phyloP scores from a whole-genome alignment of 2,329 filamentous ascomycete species.

The Canariomyces notabilis region DNA sequence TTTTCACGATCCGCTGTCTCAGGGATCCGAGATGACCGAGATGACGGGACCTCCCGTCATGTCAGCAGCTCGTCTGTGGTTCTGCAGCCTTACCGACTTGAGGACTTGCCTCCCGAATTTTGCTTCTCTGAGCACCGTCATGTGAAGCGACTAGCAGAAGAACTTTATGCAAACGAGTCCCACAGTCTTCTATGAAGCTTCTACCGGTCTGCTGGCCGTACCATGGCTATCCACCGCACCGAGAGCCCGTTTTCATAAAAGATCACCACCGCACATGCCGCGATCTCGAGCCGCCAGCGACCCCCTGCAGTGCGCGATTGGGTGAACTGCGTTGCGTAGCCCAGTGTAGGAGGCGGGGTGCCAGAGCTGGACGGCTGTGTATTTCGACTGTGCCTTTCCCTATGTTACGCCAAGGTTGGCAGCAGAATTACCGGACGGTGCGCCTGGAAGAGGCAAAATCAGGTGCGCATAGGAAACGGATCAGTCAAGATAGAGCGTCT shows the following conservation, averaged over 20 bases:
- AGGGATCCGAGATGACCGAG: constrained; percentile 8
- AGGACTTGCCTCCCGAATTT: not conserved
- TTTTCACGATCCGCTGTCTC: constrained; percentile 3
- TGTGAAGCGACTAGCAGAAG: not conserved
- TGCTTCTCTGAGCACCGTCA: not conserved
- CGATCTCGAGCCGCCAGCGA: not conserved
- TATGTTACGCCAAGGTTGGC: too few species aligned
- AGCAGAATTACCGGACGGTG: too few species aligned
- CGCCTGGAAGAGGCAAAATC: too few species aligned
- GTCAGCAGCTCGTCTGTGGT: not conserved
- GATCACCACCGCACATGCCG: constrained; percentile 6
- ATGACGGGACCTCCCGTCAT: too few species aligned
- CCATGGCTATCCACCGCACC: not conserved
- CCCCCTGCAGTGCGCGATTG: not conserved
- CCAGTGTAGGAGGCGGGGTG: too few species aligned
- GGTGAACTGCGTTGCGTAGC: too few species aligned
- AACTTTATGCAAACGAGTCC: constrained; percentile 3
- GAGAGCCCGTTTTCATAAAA: not conserved
- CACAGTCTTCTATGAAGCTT: constrained; percentile 7
- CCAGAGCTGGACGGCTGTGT: too few species aligned
- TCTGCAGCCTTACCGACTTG: not conserved
- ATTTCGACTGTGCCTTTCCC: too few species aligned
- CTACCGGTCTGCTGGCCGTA: too few species aligned
- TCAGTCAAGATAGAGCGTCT: not conserved
- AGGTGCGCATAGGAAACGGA: not conserved